These are phyloP conservation scores for Meyerozyma elateridarum DNA, from an alignment of 1,139 yeast genomes.

Conservation along the genomic window DNA sequence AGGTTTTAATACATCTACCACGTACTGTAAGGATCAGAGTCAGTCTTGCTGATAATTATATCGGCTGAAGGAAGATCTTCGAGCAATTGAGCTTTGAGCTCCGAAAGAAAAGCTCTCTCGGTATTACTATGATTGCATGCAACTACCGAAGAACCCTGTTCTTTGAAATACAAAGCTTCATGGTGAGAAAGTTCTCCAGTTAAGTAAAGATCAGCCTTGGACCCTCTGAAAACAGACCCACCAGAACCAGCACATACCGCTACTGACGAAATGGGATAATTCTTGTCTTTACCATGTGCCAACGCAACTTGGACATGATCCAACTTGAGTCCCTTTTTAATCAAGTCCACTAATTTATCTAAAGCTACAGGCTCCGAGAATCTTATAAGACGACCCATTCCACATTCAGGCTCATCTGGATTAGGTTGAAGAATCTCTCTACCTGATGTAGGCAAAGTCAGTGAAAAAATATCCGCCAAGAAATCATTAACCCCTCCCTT, in stretches of 20 bases:
- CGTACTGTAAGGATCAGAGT: slow-evolving; percentile 51
- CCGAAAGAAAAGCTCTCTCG: slow-evolving; percentile 74
- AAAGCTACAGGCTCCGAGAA: slow-evolving; percentile 44
- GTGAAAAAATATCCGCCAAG: slow-evolving; percentile 61
- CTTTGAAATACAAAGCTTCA: slow-evolving; percentile 69
- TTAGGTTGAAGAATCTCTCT: slow-evolving; percentile 27
- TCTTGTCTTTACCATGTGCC: slow-evolving; percentile 26
- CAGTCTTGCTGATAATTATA: slow-evolving; percentile 46
- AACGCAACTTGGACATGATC: slow-evolving; percentile 61
- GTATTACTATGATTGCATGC: slow-evolving; percentile 88
- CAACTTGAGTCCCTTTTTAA: slow-evolving; percentile 54
- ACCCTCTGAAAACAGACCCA: slow-evolving; percentile 58
- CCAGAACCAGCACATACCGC: slow-evolving; percentile 98
- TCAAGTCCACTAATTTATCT: slow-evolving; percentile 40
- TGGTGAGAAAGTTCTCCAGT: slow-evolving; percentile 97
- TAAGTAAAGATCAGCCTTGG: slow-evolving; percentile 68
- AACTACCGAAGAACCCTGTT: slow-evolving; percentile 68
- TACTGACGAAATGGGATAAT: slow-evolving; percentile 40
- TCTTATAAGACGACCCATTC: slow-evolving; percentile 75
- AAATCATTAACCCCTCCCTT: slow-evolving; percentile 91
- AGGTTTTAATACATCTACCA: slow-evolving; percentile 24
- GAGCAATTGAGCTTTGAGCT: slow-evolving; percentile 46
- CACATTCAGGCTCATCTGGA: slow-evolving; percentile 46
- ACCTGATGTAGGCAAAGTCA: slow-evolving; percentile 17
- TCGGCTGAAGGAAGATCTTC: slow-evolving; percentile 40